phyloP scores from a whole-genome alignment of 2,329 filamentous ascomycete species.

The Ascomycota sp. region DNA sequence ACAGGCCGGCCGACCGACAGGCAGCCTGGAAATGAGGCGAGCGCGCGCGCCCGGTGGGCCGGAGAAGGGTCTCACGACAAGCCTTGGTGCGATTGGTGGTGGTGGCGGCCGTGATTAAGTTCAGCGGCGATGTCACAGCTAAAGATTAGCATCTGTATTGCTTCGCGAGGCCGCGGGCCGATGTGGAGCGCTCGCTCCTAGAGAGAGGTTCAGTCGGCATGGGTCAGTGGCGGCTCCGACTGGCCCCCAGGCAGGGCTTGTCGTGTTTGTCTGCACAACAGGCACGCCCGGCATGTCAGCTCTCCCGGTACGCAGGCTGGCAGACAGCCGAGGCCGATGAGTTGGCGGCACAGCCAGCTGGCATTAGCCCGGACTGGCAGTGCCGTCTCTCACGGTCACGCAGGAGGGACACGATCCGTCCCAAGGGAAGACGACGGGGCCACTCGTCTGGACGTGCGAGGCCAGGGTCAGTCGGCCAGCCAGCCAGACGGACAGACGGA shows the following conservation, averaged over 20 bases:
- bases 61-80: not conserved
- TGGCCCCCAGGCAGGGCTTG: too few relatives aligned
- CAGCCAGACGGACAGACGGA: too few relatives aligned
- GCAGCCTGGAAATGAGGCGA: not conserved
- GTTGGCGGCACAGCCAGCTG: not conserved
- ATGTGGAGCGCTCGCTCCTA: not conserved
- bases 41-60: not conserved
- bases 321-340: not conserved
- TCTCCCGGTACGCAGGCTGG: not conserved
- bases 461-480: too few relatives aligned
- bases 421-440: too few relatives aligned
- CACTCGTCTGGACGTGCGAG: too few relatives aligned
- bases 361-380: too few relatives aligned
- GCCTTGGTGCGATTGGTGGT: not conserved
- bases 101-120: slow-evolving; percentile 1
- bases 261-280: too few relatives aligned
- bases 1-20: too few relatives aligned
- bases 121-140: slow-evolving; percentile 2
- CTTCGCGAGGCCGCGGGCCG: not conserved
- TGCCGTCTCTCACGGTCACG: too few relatives aligned
- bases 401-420: too few relatives aligned
- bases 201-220: not conserved
- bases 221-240: slow-evolving; percentile 1
- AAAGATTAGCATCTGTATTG: slow-evolving; percentile 1
- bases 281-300: too few relatives aligned